These are phyloP conservation scores for Puccinia coronata DNA, from an alignment of 1,284 basidiomycete genomes.

Conservation along the genomic window DNA sequence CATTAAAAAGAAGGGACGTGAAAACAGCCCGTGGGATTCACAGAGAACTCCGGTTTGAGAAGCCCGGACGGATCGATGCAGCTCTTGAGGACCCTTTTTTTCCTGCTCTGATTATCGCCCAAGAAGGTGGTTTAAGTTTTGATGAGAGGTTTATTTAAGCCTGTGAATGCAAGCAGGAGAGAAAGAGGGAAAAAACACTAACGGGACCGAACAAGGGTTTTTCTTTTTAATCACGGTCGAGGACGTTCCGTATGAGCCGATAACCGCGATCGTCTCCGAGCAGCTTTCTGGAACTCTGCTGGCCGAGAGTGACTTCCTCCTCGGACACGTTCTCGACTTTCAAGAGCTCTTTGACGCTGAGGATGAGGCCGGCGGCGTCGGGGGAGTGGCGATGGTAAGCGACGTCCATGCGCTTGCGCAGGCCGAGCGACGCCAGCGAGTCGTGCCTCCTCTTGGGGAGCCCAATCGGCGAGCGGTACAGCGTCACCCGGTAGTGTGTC, in stretches of 20 bases:
- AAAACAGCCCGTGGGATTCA: background rate
- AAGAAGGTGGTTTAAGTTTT: background rate
- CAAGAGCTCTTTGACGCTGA: slow-evolving; percentile 47
- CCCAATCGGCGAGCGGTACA: slow-evolving; percentile 47
- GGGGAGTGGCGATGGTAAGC: slow-evolving; percentile 49
- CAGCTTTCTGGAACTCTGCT: slow-evolving; percentile 31
- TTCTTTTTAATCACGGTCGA: slow-evolving; percentile 10
- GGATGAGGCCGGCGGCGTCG: slow-evolving; percentile 41
- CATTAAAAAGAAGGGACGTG: background rate
- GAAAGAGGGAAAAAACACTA: background rate
- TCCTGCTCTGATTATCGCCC: too few relatives aligned
- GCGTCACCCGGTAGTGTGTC: slow-evolving; percentile 43
- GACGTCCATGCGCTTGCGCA: slow-evolving; percentile 42
- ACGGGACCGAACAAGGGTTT: background rate
- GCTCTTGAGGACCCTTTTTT: too few relatives aligned
- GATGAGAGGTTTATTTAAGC: background rate
- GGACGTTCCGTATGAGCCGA: slow-evolving; percentile 45
- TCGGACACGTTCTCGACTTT: slow-evolving; percentile 50
- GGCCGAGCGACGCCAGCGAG: slow-evolving; percentile 42
- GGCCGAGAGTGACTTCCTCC: slow-evolving; percentile 12
- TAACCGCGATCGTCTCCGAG: slow-evolving; percentile 49
- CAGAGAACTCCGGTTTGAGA: background rate
- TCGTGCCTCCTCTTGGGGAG: slow-evolving; percentile 32
- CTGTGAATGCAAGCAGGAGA: background rate
- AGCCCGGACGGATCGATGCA: too few relatives aligned